Conservation (phyloP, 2,329 filamentous ascomycete species). For the Fusarium foetens region DNA sequence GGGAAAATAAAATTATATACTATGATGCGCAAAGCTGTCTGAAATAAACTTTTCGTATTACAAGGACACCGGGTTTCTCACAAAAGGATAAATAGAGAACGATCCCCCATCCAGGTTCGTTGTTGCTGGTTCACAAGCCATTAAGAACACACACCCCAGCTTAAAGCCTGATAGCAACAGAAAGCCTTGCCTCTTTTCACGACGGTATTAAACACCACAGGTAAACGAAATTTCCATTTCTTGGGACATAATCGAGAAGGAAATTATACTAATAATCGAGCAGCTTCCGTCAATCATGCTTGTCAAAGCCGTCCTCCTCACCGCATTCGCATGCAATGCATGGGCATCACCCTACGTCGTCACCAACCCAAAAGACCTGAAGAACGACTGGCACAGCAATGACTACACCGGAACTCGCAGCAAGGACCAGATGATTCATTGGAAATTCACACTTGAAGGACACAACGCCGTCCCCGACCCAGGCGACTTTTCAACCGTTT, state of each 20-base stretch:
- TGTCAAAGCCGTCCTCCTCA: background rate
- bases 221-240: accelerated
- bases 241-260: accelerated
- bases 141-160: accelerated
- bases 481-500: background rate
- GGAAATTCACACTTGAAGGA: background rate
- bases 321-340: background rate
- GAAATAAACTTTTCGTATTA: background rate
- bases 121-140: accelerated
- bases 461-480: background rate
- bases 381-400: background rate
- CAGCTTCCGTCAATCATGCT: background rate
- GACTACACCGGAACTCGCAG: background rate
- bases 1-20: background rate
- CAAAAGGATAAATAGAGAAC: background rate
- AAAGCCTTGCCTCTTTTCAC: accelerated
- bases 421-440: background rate
- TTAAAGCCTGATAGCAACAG: background rate
- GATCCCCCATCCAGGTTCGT: too few relatives aligned
- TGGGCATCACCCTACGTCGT: background rate
- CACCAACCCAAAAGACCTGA: background rate
- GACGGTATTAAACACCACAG: accelerated
- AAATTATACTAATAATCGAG: accelerated
- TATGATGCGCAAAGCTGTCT: accelerated
- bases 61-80: background rate